Evolutionary conservation across 2,329 filamentous ascomycete genomes (phyloP), one percentile per base, ranked within the genome.

Genomic region (Trichoderma atrobrunneum): DNA sequence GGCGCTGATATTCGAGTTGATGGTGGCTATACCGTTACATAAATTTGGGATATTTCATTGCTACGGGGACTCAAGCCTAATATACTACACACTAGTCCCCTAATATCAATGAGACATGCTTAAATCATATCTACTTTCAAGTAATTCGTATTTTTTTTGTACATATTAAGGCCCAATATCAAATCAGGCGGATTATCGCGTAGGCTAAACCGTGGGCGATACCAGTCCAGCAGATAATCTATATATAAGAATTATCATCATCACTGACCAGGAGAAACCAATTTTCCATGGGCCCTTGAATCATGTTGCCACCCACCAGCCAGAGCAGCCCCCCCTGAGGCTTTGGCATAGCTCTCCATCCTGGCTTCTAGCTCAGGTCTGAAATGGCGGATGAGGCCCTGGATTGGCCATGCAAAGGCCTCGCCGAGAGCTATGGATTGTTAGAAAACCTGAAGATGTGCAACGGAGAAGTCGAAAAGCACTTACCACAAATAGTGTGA

Each of bases 351-450:
- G 77, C 93, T 90, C 81, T 90, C 88, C 88, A 99, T 97, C 78
- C 95, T 90, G 67, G 91, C 93, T 88, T 98, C 95, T 66, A 99
- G 87, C 85, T 99, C 95, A 59, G 95, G 96, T 78, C 96, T 90
- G 89, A 99, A 99, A 85, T 99, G 96, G 79, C 96, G 92, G 84
- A 99, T 99, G 73, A 99, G 89, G 82, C 96, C 96, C 85, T 99
- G 96, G 76, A 99, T 92, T 75, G 96, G 96, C 96, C 96, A 99
- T 75, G 96, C 95, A 78, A 99, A 99, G 74, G 96, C 96, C 87
- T 99, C 96, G 72, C 96, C 96, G 75, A 99, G 87, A 84, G 95
- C 91, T 93, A 74, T 5, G 67, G 56, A 10, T 43, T 62, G 43
- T 76, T 63, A 74, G 79, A 83, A n/a, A 14, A 43, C 43, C n/a